phyloP scores from a whole-genome alignment of 148 eudicot species.

The Heliosperma pusillum region DNA sequence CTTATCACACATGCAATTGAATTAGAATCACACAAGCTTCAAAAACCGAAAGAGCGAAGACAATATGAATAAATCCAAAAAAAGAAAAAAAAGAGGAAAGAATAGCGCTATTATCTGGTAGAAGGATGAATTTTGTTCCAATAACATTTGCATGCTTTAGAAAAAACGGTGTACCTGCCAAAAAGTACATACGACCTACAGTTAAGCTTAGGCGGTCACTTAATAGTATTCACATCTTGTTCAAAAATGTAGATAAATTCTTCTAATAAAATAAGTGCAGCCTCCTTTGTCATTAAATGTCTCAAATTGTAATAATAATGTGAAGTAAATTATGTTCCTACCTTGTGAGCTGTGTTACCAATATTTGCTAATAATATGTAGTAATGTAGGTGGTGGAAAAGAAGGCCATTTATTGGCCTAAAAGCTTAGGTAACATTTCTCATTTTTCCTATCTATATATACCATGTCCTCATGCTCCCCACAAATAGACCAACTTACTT shows the following conservation, averaged over 20 bases:
- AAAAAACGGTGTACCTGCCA: not conserved
- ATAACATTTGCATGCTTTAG: too few relatives aligned
- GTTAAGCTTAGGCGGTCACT: constrained; percentile 5
- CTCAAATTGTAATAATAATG: constrained; percentile 13
- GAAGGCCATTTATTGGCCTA: constrained; percentile 30
- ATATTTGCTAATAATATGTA: not conserved
- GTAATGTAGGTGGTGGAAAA: constrained; percentile 14
- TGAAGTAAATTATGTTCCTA: constrained; percentile 19
- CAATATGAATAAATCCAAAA: too few relatives aligned
- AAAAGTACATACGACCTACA: not conserved
- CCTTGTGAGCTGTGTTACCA: constrained; percentile 16
- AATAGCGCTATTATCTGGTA: too few relatives aligned
- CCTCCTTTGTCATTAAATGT: constrained; percentile 13
- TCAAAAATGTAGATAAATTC: too few relatives aligned
- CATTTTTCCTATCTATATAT: constrained; percentile 7
- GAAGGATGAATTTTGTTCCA: too few relatives aligned
- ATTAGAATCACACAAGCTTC: too few relatives aligned
- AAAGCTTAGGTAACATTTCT: constrained; percentile 14
- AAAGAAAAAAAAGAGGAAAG: too few relatives aligned
- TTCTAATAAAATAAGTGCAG: not conserved
- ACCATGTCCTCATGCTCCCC: not conserved
- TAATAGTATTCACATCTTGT: constrained; percentile 12
- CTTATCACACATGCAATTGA: too few relatives aligned
- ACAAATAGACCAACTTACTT: not conserved
- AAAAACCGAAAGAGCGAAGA: too few relatives aligned